Percentiles rank a stretch among this genome's conserved stretches.
These are phyloP conservation scores for Picea glauca DNA, from an alignment of 75 land plant genomes.

Conservation along the genomic window DNA sequence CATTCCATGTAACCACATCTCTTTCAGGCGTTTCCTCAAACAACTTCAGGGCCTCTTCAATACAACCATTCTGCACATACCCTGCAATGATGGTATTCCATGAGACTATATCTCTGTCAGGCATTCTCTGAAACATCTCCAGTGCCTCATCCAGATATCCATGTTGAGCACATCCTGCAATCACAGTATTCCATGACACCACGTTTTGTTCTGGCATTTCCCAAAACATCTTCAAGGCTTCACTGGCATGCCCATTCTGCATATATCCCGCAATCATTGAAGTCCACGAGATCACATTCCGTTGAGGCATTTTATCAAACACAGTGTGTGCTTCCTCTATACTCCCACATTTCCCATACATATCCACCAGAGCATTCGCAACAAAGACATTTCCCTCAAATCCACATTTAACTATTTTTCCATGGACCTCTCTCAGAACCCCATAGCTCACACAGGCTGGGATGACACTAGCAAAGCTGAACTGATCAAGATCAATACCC, in stretches of 20 bases:
- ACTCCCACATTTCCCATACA: slow-evolving; percentile 2
- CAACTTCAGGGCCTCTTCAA: slow-evolving; percentile 17
- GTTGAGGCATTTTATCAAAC: slow-evolving; percentile 36
- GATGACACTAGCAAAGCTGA: not conserved
- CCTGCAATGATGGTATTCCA: slow-evolving; percentile 64
- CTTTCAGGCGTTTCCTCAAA: slow-evolving; percentile 34
- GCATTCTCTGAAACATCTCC: slow-evolving; percentile 29
- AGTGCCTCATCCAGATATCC: slow-evolving; percentile 32
- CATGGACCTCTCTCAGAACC: not conserved
- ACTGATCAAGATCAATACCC: slow-evolving; percentile 10
- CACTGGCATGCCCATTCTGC: slow-evolving; percentile 19
- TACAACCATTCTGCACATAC: slow-evolving; percentile 24
- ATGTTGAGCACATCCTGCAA: slow-evolving; percentile 26
- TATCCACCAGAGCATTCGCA: not conserved
- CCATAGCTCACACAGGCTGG: not conserved
- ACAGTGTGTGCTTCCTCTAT: slow-evolving; percentile 24
- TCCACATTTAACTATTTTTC: not conserved
- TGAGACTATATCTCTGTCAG: slow-evolving; percentile 23
- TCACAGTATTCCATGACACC: slow-evolving; percentile 40
- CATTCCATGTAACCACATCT: slow-evolving; percentile 54
- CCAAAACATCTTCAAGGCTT: slow-evolving; percentile 27
- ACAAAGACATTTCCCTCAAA: slow-evolving; percentile 2
- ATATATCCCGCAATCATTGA: slow-evolving; percentile 41
- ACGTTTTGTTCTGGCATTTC: slow-evolving; percentile 39
- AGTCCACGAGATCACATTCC: slow-evolving; percentile 35